Evolutionary conservation across 2,329 filamentous ascomycete species (phyloP).

Genomic region (Verticillium longisporum): DNA sequence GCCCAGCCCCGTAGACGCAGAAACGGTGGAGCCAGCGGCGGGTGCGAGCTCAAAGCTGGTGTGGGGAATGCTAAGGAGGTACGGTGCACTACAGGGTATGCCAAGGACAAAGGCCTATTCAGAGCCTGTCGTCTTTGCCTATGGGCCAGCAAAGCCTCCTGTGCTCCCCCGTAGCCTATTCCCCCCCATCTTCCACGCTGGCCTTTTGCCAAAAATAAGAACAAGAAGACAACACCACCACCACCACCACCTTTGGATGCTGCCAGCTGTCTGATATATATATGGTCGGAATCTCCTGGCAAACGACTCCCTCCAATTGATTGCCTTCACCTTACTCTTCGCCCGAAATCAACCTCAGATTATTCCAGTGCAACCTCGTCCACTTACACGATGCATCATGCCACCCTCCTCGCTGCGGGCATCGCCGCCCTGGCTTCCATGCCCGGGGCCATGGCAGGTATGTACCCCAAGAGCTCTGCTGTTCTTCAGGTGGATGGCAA

Average conservation of each 20-base stretch:
- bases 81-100: neutral
- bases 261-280: neutral
- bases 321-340: conserved; percentile 2
- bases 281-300: neutral
- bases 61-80: neutral
- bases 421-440: conserved; percentile 58
- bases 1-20: neutral
- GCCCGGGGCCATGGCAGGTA: conserved; percentile 57
- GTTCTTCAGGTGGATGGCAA: conserved; percentile 77
- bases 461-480: conserved; percentile 82
- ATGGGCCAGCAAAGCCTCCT: neutral
- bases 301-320: conserved; percentile 6
- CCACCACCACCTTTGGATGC: neutral
- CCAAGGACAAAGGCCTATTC: too few species aligned
- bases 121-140: neutral
- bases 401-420: conserved; percentile 44
- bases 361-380: neutral
- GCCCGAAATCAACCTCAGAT: conserved; percentile 2
- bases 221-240: conserved; percentile 16
- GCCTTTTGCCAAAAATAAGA: conserved; percentile 28
- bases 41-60: neutral
- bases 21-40: neutral
- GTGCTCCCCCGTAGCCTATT: neutral
- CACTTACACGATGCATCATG: conserved; percentile 42
- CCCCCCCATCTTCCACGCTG: conserved; percentile 30